Evolutionary conservation across 768 basidiomycete species (phyloP).

Genomic region (Tulasnella sp.): DNA sequence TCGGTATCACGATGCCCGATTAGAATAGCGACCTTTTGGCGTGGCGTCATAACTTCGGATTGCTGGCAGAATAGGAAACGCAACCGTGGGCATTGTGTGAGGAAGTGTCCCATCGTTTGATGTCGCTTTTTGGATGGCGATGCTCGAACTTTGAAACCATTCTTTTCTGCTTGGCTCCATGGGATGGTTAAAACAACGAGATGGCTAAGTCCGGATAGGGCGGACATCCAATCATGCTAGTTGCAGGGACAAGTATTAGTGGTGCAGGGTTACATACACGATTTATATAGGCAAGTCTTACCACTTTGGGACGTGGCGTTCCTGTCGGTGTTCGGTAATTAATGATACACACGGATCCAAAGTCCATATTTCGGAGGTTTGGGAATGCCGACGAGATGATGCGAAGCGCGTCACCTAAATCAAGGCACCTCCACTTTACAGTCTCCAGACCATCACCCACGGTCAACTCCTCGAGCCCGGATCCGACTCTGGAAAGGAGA

Average conservation of each 20-base stretch:
- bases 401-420: not conserved
- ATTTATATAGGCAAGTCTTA: too few relatives aligned
- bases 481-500: not conserved
- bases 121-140: not conserved
- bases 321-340: not conserved
- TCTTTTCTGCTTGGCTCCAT: not conserved
- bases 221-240: not conserved
- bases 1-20: not conserved
- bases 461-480: not conserved
- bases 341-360: not conserved
- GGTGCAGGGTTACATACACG: too few relatives aligned
- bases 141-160: not conserved
- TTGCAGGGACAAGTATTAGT: too few relatives aligned
- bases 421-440: not conserved
- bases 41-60: too few relatives aligned
- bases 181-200: not conserved
- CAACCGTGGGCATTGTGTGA: not conserved
- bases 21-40: not conserved
- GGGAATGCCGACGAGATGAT: not conserved
- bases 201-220: not conserved
- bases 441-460: not conserved
- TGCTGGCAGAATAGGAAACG: not conserved
- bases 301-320: too few relatives aligned
- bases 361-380: not conserved
- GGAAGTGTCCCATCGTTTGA: not conserved